These are phyloP conservation scores for Pueraria montana DNA, from an alignment of 306 rosid genomes.

Conservation along the genomic window DNA sequence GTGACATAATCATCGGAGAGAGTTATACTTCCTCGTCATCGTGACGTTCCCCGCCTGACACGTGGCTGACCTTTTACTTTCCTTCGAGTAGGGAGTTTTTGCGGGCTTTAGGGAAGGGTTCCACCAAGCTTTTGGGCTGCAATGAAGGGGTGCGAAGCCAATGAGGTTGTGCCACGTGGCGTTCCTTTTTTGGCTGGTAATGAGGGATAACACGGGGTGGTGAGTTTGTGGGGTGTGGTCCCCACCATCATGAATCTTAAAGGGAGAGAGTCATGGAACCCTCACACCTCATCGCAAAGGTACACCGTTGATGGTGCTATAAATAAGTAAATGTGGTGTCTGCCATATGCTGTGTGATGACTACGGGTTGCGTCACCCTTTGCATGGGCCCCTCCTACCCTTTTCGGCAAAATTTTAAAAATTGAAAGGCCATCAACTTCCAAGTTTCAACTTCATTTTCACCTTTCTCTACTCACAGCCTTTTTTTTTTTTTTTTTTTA, in stretches of 20 bases:
- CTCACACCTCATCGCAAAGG: constrained; percentile 26
- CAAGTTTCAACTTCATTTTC: no score
- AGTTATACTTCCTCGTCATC: constrained; percentile 58
- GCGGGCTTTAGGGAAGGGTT: no score
- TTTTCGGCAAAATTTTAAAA: no score
- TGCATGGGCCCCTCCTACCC: constrained; percentile 18
- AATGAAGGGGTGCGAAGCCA: not conserved
- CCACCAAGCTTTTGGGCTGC: no score
- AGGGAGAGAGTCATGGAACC: not conserved
- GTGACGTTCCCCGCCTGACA: constrained; percentile 66
- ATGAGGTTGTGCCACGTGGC: constrained; percentile 53
- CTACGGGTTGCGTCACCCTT: constrained; percentile 61
- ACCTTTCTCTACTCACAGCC: no score
- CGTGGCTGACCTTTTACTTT: constrained; percentile 68
- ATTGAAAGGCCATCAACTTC: no score
- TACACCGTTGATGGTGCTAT: constrained; percentile 89
- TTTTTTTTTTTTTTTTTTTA: no score
- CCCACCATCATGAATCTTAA: constrained; percentile 50
- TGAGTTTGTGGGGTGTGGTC: constrained; percentile 52
- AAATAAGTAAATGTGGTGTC: constrained; percentile 67
- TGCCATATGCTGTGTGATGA: constrained; percentile 68
- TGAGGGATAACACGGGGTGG: no score
- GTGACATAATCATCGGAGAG: constrained; percentile 73
- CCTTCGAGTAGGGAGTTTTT: constrained; percentile 55
- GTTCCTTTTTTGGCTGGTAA: not conserved